These are phyloP conservation scores for Hypoxylon sp. DNA, from an alignment of 2,329 filamentous ascomycete genomes.

Conservation along the genomic window DNA sequence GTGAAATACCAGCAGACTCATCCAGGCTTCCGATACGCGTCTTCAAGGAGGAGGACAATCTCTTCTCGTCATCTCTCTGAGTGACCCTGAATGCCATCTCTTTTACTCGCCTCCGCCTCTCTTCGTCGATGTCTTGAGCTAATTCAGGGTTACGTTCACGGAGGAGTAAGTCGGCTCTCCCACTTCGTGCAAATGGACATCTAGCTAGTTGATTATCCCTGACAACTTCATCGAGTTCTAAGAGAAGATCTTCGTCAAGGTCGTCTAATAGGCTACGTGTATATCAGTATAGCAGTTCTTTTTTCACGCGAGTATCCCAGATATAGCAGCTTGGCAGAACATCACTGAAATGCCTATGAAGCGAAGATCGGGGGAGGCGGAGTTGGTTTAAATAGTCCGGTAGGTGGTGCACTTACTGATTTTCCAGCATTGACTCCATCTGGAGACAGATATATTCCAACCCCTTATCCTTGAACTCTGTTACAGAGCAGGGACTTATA, in stretches of 20 bases:
- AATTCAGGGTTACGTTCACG: conserved; percentile 76
- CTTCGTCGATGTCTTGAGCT: conserved; percentile 76
- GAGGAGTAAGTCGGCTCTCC: conserved; percentile 76
- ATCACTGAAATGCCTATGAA: neutral
- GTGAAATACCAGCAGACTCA: conserved; percentile 64
- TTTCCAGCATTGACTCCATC: conserved; percentile 92
- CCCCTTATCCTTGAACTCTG: conserved; percentile 88
- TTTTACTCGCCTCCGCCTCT: conserved; percentile 78
- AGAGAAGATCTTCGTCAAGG: conserved; percentile 85
- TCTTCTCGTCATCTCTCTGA: conserved; percentile 76
- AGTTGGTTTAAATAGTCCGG: neutral
- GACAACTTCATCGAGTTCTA: conserved; percentile 84
- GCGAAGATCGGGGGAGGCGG: too few species aligned
- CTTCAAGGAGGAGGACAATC: conserved; percentile 72
- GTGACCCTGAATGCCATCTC: conserved; percentile 79
- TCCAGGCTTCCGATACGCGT: conserved; percentile 75
- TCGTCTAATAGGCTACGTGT: conserved; percentile 76
- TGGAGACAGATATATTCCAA: conserved; percentile 94
- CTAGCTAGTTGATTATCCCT: conserved; percentile 85
- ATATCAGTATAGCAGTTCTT: conserved; percentile 55
- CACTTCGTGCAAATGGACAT: conserved; percentile 83
- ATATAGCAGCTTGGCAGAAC: neutral
- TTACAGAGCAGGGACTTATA: conserved; percentile 85
- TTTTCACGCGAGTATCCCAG: neutral
- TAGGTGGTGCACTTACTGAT: conserved; percentile 65